Base-by-base conservation (phyloP, 768 basidiomycete genomes). In the Butyriboletus loyo region DNA sequence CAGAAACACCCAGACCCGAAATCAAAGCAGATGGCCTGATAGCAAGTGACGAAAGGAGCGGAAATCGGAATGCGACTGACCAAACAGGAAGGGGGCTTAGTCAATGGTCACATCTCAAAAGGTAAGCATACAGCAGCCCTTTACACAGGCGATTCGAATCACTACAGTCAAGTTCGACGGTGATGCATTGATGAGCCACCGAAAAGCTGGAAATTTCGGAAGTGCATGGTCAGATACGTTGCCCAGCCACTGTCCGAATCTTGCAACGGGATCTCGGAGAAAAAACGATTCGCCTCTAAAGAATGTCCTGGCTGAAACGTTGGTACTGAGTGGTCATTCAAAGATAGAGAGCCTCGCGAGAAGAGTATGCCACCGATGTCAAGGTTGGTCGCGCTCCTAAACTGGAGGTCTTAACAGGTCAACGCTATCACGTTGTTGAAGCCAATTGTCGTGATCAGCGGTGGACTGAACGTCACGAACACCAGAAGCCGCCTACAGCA, bases 181-280 rank as follows among this genome's bases (percentile, higher is more conserved):
- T 6, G 71, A 56, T 1, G 73, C 2, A 81, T 64, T 6, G 71
- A 56, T 1, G 73, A 75, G 53, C 81, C 75, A 21, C 78, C 86
- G 77, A 79, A 89, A 32, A 90, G 67, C 42, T 75, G 74, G 49
- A 93, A 75, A 66, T 91, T 87, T 56, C 87, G 83, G 75, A 80
- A 93, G 67, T 87, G 92, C 1, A 85, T 84, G 61, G 79, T 80
- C 5, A 75, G 68, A 6, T 86, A 80, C 0, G 89, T 84, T 22
- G 86, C 86, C 87, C 87, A 94, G 32, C 78, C 78, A 5, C 72
- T 51, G 61, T 94, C 87, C 53, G 77, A 76, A 22, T 86, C 84
- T 81, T 37, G 28, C 34, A 31, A 54, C 46, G 40, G 9, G 41
- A n/a, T 31, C 40, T 42, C 22, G 49, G 43, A 15, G 28, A 46